Conservation (phyloP, 139 green algal species). For the Micractinium conductrix region DNA sequence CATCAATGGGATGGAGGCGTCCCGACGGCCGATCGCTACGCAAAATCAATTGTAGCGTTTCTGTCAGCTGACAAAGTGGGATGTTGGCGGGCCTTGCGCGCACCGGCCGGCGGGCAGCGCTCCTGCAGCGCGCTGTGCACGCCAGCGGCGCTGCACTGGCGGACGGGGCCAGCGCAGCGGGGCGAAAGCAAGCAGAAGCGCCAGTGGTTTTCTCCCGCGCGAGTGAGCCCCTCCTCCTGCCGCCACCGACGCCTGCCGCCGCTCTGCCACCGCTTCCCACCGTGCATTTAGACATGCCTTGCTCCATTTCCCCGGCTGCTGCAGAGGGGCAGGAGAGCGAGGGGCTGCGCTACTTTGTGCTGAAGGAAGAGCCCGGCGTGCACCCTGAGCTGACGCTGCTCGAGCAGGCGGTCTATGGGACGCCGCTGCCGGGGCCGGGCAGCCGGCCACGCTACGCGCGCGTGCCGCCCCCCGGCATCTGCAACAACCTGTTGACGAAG, state of each 20-base stretch:
- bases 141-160: not conserved
- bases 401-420: not conserved
- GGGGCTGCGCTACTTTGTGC: constrained; percentile 33
- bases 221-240: not conserved
- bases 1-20: no score
- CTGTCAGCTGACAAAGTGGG: no score
- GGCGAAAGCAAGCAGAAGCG: not conserved
- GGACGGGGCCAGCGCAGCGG: not conserved
- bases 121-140: not conserved
- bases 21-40: no score
- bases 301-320: no score
- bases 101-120: no score
- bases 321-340: not conserved
- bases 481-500: constrained; percentile 26
- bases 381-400: constrained; percentile 19
- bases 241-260: not conserved
- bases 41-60: no score
- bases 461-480: constrained; percentile 29
- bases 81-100: no score
- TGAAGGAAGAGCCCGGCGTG: not conserved
- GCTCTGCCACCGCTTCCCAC: not conserved
- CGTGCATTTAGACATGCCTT: not conserved
- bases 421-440: constrained; percentile 11
- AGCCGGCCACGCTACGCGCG: not conserved
- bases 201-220: constrained; percentile 2